A percentile compares a stretch with the other conserved stretches of the same genome.
phyloP scores from a whole-genome alignment of 2,329 filamentous ascomycete species.

The Aspergillus fructus region DNA sequence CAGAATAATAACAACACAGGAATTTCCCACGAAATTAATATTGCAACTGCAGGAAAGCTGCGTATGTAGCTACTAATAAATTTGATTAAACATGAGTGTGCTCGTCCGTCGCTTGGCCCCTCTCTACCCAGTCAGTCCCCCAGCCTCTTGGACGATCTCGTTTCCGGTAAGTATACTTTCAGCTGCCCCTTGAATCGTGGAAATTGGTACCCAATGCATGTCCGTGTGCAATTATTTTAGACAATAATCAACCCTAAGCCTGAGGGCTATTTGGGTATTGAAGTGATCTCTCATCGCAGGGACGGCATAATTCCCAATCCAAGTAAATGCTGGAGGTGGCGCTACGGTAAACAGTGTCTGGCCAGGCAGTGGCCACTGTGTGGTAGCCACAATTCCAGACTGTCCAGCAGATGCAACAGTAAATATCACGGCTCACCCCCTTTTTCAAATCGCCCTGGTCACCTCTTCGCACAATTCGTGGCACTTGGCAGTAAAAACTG shows the following conservation, averaged over 20 bases:
- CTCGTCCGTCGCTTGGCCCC: conserved; percentile 8
- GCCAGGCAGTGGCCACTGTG: neutral
- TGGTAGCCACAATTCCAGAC: neutral
- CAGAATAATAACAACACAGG: neutral
- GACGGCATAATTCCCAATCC: neutral
- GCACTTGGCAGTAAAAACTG: neutral
- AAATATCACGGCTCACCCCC: too few relatives aligned
- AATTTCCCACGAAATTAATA: neutral
- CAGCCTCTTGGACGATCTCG: conserved; percentile 19
- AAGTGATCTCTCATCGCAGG: neutral
- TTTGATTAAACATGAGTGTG: conserved; percentile 2
- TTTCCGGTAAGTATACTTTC: conserved; percentile 9
- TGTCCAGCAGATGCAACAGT: neutral
- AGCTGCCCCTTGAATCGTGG: conserved; percentile 8
- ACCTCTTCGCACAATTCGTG: neutral
- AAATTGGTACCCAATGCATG: conserved; percentile 2
- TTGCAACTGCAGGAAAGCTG: neutral
- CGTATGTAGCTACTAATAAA: neutral
- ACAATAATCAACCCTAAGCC: neutral
- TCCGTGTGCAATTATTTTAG: too few relatives aligned
- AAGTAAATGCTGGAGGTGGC: neutral
- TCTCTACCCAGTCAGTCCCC: conserved; percentile 1
- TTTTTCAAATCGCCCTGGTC: neutral
- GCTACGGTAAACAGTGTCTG: neutral
- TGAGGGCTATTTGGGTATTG: neutral